Percentiles rank a stretch among this genome's conserved stretches.
Conservation (phyloP, 2,329 filamentous ascomycete species). For the Trichoderma koningiopsis region DNA sequence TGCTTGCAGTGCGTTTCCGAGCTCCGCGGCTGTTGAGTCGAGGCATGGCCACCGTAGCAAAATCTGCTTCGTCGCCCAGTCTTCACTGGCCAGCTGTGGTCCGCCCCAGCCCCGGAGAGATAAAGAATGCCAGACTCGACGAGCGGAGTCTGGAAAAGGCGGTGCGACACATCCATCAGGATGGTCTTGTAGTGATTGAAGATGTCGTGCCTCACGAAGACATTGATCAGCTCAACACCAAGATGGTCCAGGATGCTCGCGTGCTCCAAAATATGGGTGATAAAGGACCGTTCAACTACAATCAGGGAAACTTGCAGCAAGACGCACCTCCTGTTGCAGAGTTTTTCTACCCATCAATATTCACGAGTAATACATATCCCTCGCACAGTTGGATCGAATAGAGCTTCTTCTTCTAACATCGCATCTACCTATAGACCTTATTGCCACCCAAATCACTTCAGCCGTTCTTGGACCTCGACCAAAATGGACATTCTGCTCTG, state of each 20-base stretch:
- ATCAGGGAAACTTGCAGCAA: slow-evolving; percentile 63
- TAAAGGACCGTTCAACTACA: slow-evolving; percentile 63
- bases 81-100: slow-evolving; percentile 30
- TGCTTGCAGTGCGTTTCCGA: slow-evolving; percentile 19
- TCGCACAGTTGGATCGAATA: not conserved
- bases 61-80: not conserved
- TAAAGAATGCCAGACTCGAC: slow-evolving; percentile 42
- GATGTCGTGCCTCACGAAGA: slow-evolving; percentile 52
- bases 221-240: slow-evolving; percentile 58
- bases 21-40: slow-evolving; percentile 15
- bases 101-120: slow-evolving; percentile 45
- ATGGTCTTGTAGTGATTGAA: slow-evolving; percentile 60
- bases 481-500: slow-evolving; percentile 60
- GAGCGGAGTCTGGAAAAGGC: slow-evolving; percentile 58
- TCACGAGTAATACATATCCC: slow-evolving; percentile 49
- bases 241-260: slow-evolving; percentile 61
- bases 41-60: slow-evolving; percentile 6
- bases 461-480: slow-evolving; percentile 57
- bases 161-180: slow-evolving; percentile 52
- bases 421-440: slow-evolving; percentile 44
- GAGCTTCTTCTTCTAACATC: not conserved
- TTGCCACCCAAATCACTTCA: slow-evolving; percentile 59
- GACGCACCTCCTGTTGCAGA: slow-evolving; percentile 56
- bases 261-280: slow-evolving; percentile 53
- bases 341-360: slow-evolving; percentile 53